Base-by-base conservation (phyloP, 2,329 filamentous ascomycete species). In the Cercospora sp. region DNA sequence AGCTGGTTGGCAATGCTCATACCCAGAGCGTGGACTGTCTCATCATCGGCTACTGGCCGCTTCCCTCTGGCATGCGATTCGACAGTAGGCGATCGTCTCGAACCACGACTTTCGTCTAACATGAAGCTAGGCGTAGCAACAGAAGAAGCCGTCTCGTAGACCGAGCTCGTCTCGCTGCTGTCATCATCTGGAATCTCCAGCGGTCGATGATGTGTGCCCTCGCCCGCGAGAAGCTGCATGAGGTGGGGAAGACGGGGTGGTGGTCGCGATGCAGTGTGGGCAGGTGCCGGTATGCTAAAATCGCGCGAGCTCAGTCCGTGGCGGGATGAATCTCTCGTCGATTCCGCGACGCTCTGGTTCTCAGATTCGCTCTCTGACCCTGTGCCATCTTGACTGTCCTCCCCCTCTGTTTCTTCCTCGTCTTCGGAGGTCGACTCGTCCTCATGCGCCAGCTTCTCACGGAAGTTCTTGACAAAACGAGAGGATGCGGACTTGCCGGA, bases 1-100 rank as follows among this genome's bases (percentile, higher is more conserved):
- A 80, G 74, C 63, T 78, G 76, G 18, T 73, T 73, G 8, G 78
- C 78, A 51, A 79, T 79, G 60, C 71, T 77, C 60, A 75, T 72
- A 33, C 78, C 76, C 10, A 80, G 70, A 10, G 74, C 73, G 60
- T 78, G 69, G 45, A 79, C 76, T n/a, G 72, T 72, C 13, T 74
- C 70, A 9, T 73, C 60, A 33, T 75, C 73, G 20, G 72, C 57
- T 33, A 60, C 33, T 30, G 68, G 62, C 10, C 71, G 60, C 60
- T 70, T 64, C 10, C 63, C 45, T 9, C 45, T 57, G 20, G 13
- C 30, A 53, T 53, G 60, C 18, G 45, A 42, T 18, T 51, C 23
- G 39, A 60, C 63, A 39, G 64, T 42, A 36, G 66, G 45, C 18
- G 66, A 67, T 36, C 36, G 51, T 42, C 31, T 28, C 23, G 51